Evolutionary conservation across 345 rosid genomes (phyloP).

Genomic region (Linum lewisii): DNA sequence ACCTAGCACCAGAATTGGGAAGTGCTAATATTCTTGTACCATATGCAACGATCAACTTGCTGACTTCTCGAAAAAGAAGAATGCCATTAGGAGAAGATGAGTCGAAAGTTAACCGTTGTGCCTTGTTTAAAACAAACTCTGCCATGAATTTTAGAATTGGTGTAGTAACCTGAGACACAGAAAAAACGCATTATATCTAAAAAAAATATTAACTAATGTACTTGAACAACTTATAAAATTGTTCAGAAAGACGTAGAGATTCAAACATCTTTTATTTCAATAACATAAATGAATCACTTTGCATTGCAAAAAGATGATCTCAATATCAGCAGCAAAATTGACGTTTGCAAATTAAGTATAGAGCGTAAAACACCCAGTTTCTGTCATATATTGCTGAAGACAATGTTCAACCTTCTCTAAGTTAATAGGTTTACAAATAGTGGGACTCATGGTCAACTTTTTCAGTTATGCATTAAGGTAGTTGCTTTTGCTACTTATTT

Average conservation of each 20-base stretch:
- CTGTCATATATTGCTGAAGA: no score
- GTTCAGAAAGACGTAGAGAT: background rate
- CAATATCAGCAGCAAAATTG: background rate
- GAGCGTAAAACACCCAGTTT: no score
- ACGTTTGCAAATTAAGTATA: no score
- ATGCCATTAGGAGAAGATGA: slow-evolving; percentile 98
- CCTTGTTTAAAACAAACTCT: slow-evolving; percentile 93
- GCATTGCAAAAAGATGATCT: background rate
- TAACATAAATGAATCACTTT: background rate
- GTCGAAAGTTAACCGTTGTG: slow-evolving; percentile 91
- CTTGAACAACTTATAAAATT: no score
- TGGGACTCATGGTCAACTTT: no score
- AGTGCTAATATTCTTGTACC: slow-evolving; percentile 91
- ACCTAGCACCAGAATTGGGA: slow-evolving; percentile 71
- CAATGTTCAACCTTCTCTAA: no score
- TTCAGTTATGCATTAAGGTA: no score
- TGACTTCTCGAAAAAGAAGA: slow-evolving; percentile 98
- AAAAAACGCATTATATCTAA: slow-evolving; percentile 7
- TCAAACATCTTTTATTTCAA: background rate
- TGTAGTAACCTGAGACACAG: slow-evolving; percentile 74
- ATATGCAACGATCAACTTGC: slow-evolving; percentile 89
- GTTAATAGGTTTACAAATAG: no score
- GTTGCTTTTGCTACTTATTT: no score
- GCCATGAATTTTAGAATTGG: slow-evolving; percentile 94
- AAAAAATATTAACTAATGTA: background rate